Conservation (phyloP, 1,139 yeast genomes). For the Pichiaceae sp. region DNA sequence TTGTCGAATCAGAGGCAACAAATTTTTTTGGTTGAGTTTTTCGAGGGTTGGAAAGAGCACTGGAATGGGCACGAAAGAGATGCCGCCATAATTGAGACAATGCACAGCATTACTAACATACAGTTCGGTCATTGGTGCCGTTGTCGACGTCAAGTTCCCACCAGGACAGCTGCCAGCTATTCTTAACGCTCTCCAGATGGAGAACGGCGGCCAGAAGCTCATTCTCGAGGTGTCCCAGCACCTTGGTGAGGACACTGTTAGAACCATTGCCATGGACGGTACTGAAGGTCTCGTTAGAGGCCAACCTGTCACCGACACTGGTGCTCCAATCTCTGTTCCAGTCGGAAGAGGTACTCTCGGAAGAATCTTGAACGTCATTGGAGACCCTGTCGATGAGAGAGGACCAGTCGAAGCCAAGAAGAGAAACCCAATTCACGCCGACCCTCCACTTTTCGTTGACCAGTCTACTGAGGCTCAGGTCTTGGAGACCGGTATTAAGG, state of each 20-base stretch:
- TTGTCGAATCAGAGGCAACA: constrained; percentile 4
- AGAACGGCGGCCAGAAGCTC: constrained; percentile 61
- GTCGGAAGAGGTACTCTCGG: constrained; percentile 99
- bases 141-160: constrained; percentile 98
- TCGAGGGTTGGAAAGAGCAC: no score
- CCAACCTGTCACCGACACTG: constrained; percentile 83
- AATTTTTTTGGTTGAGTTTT: neutral
- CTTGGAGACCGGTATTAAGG: constrained; percentile 99
- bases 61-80: no score
- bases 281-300: constrained; percentile 99
- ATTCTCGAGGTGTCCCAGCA: constrained; percentile 99
- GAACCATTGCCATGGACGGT: constrained; percentile 99
- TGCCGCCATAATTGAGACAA: no score
- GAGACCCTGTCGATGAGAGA: constrained; percentile 99
- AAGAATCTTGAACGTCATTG: constrained; percentile 96
- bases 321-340: constrained; percentile 97
- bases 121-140: constrained; percentile 99
- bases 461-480: constrained; percentile 98
- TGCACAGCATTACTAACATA: constrained; percentile 2
- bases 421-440: constrained; percentile 97
- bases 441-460: constrained; percentile 91
- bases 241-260: constrained; percentile 99
- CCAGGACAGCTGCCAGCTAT: constrained; percentile 96
- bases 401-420: constrained; percentile 92
- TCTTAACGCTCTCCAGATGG: constrained; percentile 90